Evolutionary conservation across 208 protist species (phyloP).

Genomic region (Acanthamoeba sp.): DNA sequence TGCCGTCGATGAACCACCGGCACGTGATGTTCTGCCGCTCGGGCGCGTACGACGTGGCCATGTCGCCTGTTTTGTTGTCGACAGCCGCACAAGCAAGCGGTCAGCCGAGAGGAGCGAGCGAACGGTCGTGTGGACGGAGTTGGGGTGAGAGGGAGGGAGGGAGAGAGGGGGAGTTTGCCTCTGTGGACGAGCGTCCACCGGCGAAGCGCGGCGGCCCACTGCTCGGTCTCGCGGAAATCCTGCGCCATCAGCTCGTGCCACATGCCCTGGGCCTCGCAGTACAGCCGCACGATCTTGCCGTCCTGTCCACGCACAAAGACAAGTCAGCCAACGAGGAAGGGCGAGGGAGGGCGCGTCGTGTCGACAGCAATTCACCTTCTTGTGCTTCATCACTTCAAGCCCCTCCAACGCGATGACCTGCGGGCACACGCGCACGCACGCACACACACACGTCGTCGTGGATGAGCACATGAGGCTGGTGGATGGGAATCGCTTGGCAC

Average conservation of each 20-base stretch:
- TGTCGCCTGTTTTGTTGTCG: not conserved
- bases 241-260: constrained; percentile 33
- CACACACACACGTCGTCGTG: not conserved
- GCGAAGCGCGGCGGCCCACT: constrained; percentile 12
- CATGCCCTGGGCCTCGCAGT: not conserved
- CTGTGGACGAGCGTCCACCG: not conserved
- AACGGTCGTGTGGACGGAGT: not conserved
- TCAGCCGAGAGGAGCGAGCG: not conserved
- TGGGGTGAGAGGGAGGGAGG: not conserved
- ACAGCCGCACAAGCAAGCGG: not conserved
- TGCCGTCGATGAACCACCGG: constrained; percentile 54
- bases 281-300: constrained; percentile 13
- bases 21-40: not conserved
- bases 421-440: not conserved
- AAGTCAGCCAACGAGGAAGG: not conserved
- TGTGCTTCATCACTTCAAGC: constrained; percentile 21
- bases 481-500: too few species aligned
- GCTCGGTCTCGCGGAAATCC: constrained; percentile 15
- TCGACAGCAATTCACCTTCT: not conserved
- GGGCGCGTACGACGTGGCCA: constrained; percentile 1
- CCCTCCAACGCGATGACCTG: not conserved
- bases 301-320: not conserved
- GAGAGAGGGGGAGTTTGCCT: not conserved
- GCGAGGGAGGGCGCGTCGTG: too few species aligned
- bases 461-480: too few species aligned